phyloP scores from a whole-genome alignment of 495 filamentous ascomycete genomes.

The Aspergillus cavernicola region DNA sequence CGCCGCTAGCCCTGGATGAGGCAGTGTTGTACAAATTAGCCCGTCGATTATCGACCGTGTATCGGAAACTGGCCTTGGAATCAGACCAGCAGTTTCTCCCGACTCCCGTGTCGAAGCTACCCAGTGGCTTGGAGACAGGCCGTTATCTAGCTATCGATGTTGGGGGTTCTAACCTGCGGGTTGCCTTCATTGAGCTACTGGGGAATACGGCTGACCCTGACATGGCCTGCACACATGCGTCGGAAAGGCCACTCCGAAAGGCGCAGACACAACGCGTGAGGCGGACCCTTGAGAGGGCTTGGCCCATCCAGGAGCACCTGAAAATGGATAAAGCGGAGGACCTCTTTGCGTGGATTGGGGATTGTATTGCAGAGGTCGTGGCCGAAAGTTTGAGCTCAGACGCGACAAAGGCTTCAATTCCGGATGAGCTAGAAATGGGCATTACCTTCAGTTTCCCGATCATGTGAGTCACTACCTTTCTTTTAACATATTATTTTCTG shows the following conservation, averaged over 20 bases:
- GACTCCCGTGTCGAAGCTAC: slow-evolving; percentile 72
- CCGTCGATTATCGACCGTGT: slow-evolving; percentile 57
- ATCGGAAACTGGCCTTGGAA: slow-evolving; percentile 57
- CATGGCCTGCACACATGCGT: slow-evolving; percentile 29
- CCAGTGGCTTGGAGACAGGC: slow-evolving; percentile 59
- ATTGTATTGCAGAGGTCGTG: slow-evolving; percentile 71
- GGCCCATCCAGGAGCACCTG: slow-evolving; percentile 76
- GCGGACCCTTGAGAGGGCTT: slow-evolving; percentile 64
- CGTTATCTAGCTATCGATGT: slow-evolving; percentile 77
- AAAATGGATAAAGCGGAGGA: slow-evolving; percentile 73
- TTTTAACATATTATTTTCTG: too few relatives aligned
- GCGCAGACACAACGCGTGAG: slow-evolving; percentile 49
- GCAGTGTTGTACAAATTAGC: slow-evolving; percentile 56
- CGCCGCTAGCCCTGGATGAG: slow-evolving; percentile 38
- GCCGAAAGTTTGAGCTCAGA: slow-evolving; percentile 46
- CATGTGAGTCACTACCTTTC: slow-evolving; percentile 48
- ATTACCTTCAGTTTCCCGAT: slow-evolving; percentile 88
- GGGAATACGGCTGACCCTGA: slow-evolving; percentile 43
- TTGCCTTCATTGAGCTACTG: slow-evolving; percentile 70
- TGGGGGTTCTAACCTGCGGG: slow-evolving; percentile 75
- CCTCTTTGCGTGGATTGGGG: slow-evolving; percentile 76
- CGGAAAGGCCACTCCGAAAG: slow-evolving; percentile 41
- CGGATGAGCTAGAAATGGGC: slow-evolving; percentile 64
- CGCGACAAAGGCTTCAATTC: slow-evolving; percentile 39
- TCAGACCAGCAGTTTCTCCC: slow-evolving; percentile 72